Base-by-base conservation (phyloP, 2,329 filamentous ascomycete genomes). In the Gremmenia infestans region DNA sequence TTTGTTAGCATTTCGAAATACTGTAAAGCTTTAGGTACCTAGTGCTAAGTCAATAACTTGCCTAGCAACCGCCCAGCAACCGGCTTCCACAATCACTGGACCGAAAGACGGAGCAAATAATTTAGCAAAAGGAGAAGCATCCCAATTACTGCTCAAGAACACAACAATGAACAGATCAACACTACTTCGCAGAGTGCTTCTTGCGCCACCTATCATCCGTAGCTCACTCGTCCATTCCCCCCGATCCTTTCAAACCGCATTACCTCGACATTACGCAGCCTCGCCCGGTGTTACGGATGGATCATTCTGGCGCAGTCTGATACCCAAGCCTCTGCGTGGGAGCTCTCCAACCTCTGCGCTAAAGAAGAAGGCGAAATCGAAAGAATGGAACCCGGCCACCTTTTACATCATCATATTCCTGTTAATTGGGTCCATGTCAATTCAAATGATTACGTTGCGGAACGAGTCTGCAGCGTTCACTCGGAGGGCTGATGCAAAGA, bases 351-450 rank as follows among this genome's bases (percentile, higher is more conserved):
- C 76, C 64, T 51, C 69, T 64, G 15, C 65, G 60, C 46, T 54
- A 40, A 61, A 64, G 43, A 73, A 74, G 65, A 72, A 74, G 36
- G 66, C 71, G 23, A 81, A 78, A 61, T 74, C 79, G 15, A 86
- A 82, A 67, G 81, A 84, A 63, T 89, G 87, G 85, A 93, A 93
- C 64, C 88, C 89, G 2, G 88, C 88, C 19, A 91, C 86, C 0
- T 93, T 91, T 67, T 94, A 86, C 71, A 89, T 93, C 63, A 77
- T 86, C 65, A 89, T 93, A 60, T 91, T 91, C 67, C 77, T 91
- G 42, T 80, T 97, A 60, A 93, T 97, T 61, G 95, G 95, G 4
- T 96, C 91, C 59, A 96, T 97, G 79, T 89, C 93, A 14, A 97
- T 99, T 65, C 89, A 97, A 67, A 89, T 94, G 79, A 87, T 99